phyloP scores from a whole-genome alignment of 805 yeast genomes.

The Candida taoyuanica region DNA sequence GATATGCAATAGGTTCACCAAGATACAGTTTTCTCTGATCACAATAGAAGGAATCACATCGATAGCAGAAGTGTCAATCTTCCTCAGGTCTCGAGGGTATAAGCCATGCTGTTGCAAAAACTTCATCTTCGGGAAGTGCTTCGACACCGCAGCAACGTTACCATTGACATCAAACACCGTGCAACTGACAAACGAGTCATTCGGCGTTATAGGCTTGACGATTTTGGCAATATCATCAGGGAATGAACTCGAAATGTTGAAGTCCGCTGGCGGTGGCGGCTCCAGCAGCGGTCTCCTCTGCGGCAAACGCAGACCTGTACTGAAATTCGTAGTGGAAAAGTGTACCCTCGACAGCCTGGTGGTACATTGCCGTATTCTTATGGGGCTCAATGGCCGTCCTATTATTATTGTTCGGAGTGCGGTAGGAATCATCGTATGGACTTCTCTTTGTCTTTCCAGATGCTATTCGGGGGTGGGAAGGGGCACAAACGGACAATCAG shows the following conservation, averaged over 20 bases:
- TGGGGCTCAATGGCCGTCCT: too few species aligned
- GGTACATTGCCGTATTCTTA: too few species aligned
- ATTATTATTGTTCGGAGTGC: too few species aligned
- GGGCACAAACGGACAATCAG: too few species aligned
- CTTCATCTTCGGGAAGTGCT: conserved; percentile 71
- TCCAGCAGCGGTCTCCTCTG: conserved; percentile 4
- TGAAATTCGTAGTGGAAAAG: background rate
- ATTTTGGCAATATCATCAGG: conserved; percentile 19
- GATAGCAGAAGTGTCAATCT: conserved; percentile 65
- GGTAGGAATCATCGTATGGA: too few species aligned
- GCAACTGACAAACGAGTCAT: conserved; percentile 57
- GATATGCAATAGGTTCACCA: conserved; percentile 80
- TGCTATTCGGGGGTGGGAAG: too few species aligned
- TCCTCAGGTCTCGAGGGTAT: conserved; percentile 83
- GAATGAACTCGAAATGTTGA: conserved; percentile 11
- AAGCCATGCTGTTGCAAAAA: conserved; percentile 70
- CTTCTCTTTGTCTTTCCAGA: too few species aligned
- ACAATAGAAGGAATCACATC: conserved; percentile 89
- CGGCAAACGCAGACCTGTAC: too few species aligned
- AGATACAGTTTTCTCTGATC: conserved; percentile 69
- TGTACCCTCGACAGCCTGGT: background rate
- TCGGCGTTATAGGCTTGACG: conserved; percentile 35
- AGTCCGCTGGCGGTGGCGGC: conserved; percentile 8
- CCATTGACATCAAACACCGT: conserved; percentile 79
- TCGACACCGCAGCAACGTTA: conserved; percentile 69